Evolutionary conservation across 1,284 basidiomycete genomes (phyloP).

Genomic region (Cyathus pygmaeus): DNA sequence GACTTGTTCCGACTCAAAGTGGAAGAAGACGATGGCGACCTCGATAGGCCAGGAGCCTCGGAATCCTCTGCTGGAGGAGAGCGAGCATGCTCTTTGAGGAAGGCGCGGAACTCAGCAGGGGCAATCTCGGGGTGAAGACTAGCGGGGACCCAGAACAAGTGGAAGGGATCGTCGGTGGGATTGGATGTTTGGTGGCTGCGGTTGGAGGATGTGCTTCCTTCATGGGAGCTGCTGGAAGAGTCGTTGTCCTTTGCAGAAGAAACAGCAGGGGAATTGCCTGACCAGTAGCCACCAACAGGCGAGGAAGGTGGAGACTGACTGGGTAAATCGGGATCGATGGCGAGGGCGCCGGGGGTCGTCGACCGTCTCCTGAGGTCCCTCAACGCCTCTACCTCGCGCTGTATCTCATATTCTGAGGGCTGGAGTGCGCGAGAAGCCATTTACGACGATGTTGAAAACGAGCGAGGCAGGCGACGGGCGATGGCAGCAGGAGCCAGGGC

Average conservation of each 20-base stretch:
- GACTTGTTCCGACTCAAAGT: slow-evolving; percentile 82
- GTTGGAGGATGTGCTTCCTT: slow-evolving; percentile 51
- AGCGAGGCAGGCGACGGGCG: not conserved
- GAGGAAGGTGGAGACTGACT: slow-evolving; percentile 64
- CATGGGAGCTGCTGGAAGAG: slow-evolving; percentile 57
- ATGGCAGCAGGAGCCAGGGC: slow-evolving; percentile 12
- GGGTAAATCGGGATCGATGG: slow-evolving; percentile 90
- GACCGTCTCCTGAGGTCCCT: slow-evolving; percentile 86
- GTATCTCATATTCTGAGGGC: slow-evolving; percentile 85
- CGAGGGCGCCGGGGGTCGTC: slow-evolving; percentile 79
- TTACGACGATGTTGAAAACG: slow-evolving; percentile 7
- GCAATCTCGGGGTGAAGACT: slow-evolving; percentile 97
- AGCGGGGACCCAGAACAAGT: slow-evolving; percentile 98
- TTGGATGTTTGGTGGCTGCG: slow-evolving; percentile 33
- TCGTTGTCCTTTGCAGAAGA: slow-evolving; percentile 46
- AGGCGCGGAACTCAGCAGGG: slow-evolving; percentile 93
- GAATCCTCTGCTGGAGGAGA: slow-evolving; percentile 62
- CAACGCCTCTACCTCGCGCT: slow-evolving; percentile 86
- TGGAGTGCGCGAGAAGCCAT: slow-evolving; percentile 64
- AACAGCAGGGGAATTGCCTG: slow-evolving; percentile 41
- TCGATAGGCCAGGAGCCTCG: slow-evolving; percentile 33
- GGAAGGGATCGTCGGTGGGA: slow-evolving; percentile 75
- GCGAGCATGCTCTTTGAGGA: slow-evolving; percentile 92
- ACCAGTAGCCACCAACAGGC: slow-evolving; percentile 64
- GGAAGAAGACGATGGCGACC: slow-evolving; percentile 35